Conservation (phyloP, 1,139 yeast species). For the Nakaseomyces delphensis region DNA sequence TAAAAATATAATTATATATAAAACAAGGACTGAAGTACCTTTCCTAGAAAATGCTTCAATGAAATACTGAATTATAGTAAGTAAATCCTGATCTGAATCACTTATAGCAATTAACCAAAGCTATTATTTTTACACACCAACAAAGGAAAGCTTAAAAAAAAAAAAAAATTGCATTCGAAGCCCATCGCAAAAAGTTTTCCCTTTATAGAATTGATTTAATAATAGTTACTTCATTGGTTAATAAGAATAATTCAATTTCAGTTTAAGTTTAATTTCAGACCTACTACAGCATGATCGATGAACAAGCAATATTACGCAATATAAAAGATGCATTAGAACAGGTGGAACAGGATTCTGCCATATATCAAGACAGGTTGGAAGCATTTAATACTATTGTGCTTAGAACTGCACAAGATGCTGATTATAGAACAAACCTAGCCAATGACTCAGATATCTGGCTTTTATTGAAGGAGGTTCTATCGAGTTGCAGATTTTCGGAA, state of each 20-base stretch:
- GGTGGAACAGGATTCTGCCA: constrained; percentile 6
- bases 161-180: constrained; percentile 1
- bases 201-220: too few species aligned
- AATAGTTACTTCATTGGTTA: too few species aligned
- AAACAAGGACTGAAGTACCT: too few species aligned
- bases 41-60: too few species aligned
- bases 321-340: not conserved
- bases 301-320: not conserved
- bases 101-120: too few species aligned
- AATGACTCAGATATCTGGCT: constrained; percentile 18
- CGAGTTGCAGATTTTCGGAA: constrained; percentile 7
- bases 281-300: not conserved
- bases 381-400: constrained; percentile 21
- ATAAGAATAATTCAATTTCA: too few species aligned
- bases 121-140: too few species aligned
- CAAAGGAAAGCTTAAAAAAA: not conserved
- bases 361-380: constrained; percentile 9
- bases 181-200: constrained; percentile 4
- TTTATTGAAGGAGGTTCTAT: constrained; percentile 10
- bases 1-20: not conserved
- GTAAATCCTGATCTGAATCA: too few species aligned
- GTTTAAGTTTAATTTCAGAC: too few species aligned
- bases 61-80: too few species aligned
- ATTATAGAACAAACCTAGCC: constrained; percentile 19
- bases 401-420: constrained; percentile 21